Conservation (phyloP, 176 grass and related monocot species). For the Dendrocalamus sinicus region DNA sequence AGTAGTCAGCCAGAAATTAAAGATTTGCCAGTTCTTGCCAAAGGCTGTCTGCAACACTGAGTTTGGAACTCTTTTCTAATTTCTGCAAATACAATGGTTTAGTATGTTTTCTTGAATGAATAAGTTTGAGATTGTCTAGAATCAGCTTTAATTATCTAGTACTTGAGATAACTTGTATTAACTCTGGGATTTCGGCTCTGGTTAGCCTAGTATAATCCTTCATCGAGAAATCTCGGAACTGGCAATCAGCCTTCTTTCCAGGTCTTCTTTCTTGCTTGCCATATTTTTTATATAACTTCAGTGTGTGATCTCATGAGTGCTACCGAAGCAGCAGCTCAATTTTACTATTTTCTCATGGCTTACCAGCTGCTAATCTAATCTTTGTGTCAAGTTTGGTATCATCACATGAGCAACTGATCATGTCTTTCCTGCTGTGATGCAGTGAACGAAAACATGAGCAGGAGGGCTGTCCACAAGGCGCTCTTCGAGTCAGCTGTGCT, state of each 20-base stretch:
- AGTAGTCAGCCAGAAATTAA: neutral
- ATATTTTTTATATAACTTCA: neutral
- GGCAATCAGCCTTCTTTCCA: neutral
- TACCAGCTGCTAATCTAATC: neutral
- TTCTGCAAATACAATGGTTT: neutral
- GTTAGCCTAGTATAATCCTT: constrained; percentile 2
- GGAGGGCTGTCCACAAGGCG: constrained; percentile 83
- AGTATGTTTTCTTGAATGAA: neutral
- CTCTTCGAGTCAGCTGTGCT: constrained; percentile 73
- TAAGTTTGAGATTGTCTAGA: neutral
- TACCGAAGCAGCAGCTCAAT: neutral
- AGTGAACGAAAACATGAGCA: constrained; percentile 98
- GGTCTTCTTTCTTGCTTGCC: neutral
- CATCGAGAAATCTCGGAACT: neutral
- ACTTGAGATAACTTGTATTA: neutral
- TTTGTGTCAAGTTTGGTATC: neutral
- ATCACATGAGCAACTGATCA: constrained; percentile 1
- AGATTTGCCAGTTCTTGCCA: neutral
- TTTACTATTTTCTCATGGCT: neutral
- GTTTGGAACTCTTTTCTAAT: neutral
- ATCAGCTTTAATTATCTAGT: neutral
- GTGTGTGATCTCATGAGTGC: neutral
- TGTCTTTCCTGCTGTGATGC: neutral
- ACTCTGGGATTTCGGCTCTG: neutral
- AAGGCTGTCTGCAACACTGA: neutral